These are phyloP conservation scores for Silene coronaria DNA, from an alignment of 179 eudicot genomes.

Conservation along the genomic window DNA sequence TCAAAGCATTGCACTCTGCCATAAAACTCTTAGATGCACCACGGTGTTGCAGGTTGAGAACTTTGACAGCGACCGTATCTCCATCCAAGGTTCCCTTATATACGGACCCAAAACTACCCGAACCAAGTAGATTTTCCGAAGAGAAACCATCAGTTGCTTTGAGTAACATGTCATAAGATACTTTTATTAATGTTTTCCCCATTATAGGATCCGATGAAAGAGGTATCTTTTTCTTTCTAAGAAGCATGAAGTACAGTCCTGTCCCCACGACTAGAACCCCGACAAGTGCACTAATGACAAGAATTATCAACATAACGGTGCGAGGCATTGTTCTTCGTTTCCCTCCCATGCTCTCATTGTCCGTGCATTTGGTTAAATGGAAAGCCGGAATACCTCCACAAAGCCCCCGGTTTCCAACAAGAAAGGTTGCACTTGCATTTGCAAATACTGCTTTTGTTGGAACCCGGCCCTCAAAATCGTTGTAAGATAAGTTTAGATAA, in stretches of 20 bases:
- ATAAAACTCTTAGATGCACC: constrained; percentile 11
- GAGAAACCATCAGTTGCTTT: constrained; percentile 10
- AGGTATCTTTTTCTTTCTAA: background rate
- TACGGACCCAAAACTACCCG: constrained; percentile 6
- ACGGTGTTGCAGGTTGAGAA: constrained; percentile 7
- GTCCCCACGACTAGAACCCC: background rate
- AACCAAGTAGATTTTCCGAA: background rate
- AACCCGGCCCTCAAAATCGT: constrained; percentile 22
- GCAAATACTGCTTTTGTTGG: constrained; percentile 13
- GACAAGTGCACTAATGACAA: background rate
- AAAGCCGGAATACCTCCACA: constrained; percentile 21
- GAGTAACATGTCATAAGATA: constrained; percentile 3
- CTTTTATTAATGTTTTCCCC: background rate
- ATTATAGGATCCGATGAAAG: background rate
- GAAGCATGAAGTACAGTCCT: background rate
- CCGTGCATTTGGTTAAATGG: constrained; percentile 10
- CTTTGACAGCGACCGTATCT: constrained; percentile 8
- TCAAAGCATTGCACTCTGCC: constrained; percentile 8
- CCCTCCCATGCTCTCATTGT: background rate
- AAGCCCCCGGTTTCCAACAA: constrained; percentile 16
- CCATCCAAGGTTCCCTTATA: constrained; percentile 3
- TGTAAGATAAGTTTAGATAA: constrained; percentile 21
- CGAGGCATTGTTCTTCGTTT: background rate
- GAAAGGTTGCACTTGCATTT: constrained; percentile 13
- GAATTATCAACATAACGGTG: background rate